phyloP scores from a whole-genome alignment of 2,329 filamentous ascomycete genomes.

The Diplodia seriata region DNA sequence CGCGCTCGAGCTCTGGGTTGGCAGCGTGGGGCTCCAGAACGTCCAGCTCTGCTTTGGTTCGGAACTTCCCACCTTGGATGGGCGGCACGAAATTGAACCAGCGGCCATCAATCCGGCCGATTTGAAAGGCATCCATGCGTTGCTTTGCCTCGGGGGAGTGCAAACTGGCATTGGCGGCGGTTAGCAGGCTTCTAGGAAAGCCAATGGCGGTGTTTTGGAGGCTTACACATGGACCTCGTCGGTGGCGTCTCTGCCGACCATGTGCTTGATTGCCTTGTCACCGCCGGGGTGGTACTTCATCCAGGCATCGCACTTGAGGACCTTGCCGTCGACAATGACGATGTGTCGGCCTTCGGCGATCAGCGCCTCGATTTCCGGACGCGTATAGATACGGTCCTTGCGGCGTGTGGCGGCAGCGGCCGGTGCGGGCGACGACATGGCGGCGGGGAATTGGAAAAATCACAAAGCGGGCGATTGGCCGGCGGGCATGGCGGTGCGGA shows the following conservation, averaged over 20 bases:
- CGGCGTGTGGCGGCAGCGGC: conserved; percentile 37
- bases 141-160: conserved; percentile 80
- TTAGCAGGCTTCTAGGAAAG: conserved; percentile 31
- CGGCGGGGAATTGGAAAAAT: conserved; percentile 34
- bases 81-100: conserved; percentile 92
- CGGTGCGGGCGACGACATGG: conserved; percentile 39
- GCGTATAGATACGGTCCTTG: conserved; percentile 61
- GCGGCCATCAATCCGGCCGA: conserved; percentile 78
- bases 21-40: not conserved
- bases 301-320: conserved; percentile 89
- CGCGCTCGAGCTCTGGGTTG: conserved; percentile 43
- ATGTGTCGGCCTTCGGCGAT: conserved; percentile 83
- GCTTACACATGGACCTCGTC: conserved; percentile 90
- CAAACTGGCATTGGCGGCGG: conserved; percentile 60
- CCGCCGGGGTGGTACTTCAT: conserved; percentile 90
- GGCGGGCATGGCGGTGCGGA: conserved; percentile 34
- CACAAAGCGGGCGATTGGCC: conserved; percentile 40
- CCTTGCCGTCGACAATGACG: conserved; percentile 79
- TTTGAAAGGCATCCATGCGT: conserved; percentile 81
- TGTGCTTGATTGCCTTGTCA: conserved; percentile 87
- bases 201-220: conserved; percentile 22
- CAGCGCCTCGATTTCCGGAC: conserved; percentile 75
- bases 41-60: conserved; percentile 55
- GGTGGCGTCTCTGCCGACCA: conserved; percentile 92
- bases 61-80: conserved; percentile 86